These are phyloP conservation scores for Boehmeria nivea DNA, from an alignment of 306 rosid species.

Conservation along the genomic window DNA sequence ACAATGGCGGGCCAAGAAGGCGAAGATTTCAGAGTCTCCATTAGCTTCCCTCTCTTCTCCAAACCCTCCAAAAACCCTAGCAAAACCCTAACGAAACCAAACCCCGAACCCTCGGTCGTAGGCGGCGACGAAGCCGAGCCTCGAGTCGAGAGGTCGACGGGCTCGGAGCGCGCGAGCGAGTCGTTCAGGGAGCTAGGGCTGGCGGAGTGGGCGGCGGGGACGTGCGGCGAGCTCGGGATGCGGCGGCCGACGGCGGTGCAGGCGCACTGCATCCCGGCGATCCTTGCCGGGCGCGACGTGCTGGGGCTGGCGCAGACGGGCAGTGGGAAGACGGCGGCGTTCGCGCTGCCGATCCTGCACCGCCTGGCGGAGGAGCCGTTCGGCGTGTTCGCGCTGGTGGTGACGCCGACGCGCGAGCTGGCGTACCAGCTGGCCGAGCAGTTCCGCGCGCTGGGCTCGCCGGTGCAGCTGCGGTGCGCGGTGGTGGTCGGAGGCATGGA, in stretches of 20 bases:
- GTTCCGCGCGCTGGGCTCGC: constrained; percentile 69
- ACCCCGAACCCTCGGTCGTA: constrained; percentile 1
- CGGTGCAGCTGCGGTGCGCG: constrained; percentile 47
- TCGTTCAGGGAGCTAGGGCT: constrained; percentile 58
- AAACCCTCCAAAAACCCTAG: constrained; percentile 21
- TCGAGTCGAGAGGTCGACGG: constrained; percentile 18
- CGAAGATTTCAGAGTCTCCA: neutral
- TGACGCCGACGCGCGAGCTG: constrained; percentile 83
- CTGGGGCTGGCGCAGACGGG: constrained; percentile 83
- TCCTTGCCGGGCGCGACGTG: constrained; percentile 68
- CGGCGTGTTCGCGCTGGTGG: constrained; percentile 69
- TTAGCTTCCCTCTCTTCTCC: constrained; percentile 50
- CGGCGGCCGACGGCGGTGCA: constrained; percentile 63
- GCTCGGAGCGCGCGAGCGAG: neutral
- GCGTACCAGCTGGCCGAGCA: constrained; percentile 80
- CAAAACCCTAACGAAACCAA: constrained; percentile 15
- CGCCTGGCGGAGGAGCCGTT: constrained; percentile 58
- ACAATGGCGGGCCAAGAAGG: no score
- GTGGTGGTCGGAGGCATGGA: constrained; percentile 90
- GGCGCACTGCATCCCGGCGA: constrained; percentile 55
- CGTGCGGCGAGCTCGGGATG: constrained; percentile 70
- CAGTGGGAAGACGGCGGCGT: constrained; percentile 89
- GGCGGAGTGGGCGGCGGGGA: constrained; percentile 55
- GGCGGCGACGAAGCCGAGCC: neutral
- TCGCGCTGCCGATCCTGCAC: constrained; percentile 81